Percentiles rank a stretch among this genome's conserved stretches.
Conservation (phyloP, 768 basidiomycete species). For the Mycena olivaceomarginata region DNA sequence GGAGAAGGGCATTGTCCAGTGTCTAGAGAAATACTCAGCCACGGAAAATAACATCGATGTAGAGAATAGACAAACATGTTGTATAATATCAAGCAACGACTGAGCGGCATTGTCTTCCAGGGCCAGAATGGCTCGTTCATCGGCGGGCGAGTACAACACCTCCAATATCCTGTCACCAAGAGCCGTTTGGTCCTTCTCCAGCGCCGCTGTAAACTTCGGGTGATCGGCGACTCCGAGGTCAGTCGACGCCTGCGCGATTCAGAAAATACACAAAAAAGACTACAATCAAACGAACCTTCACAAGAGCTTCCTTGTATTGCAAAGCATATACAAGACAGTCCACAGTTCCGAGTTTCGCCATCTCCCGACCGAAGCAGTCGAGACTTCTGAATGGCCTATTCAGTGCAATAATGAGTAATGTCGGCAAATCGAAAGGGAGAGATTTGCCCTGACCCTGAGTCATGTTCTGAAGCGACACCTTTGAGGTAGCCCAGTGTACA, state of each 20-base stretch:
- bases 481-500: neutral
- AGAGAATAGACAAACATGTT: constrained; percentile 20
- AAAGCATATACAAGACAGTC: constrained; percentile 18
- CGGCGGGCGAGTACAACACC: constrained; percentile 30
- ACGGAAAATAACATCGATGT: neutral
- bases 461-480: neutral
- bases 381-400: constrained; percentile 11
- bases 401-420: neutral
- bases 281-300: constrained; percentile 4
- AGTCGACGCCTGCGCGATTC: constrained; percentile 8
- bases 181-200: constrained; percentile 25
- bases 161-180: constrained; percentile 19
- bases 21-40: constrained; percentile 7
- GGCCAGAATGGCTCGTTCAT: constrained; percentile 34
- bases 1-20: constrained; percentile 25
- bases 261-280: no score
- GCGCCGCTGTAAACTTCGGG: constrained; percentile 23
- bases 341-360: constrained; percentile 14
- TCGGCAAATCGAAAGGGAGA: neutral
- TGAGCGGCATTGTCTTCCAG: constrained; percentile 38
- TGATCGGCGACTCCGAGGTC: constrained; percentile 24
- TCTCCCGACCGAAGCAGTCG: constrained; percentile 7
- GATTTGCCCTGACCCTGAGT: neutral
- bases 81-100: constrained; percentile 40
- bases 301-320: constrained; percentile 17